A percentile compares a stretch with the other conserved stretches of the same genome.
phyloP scores from a whole-genome alignment of 345 rosid species.

The Moricandia moricandioides region DNA sequence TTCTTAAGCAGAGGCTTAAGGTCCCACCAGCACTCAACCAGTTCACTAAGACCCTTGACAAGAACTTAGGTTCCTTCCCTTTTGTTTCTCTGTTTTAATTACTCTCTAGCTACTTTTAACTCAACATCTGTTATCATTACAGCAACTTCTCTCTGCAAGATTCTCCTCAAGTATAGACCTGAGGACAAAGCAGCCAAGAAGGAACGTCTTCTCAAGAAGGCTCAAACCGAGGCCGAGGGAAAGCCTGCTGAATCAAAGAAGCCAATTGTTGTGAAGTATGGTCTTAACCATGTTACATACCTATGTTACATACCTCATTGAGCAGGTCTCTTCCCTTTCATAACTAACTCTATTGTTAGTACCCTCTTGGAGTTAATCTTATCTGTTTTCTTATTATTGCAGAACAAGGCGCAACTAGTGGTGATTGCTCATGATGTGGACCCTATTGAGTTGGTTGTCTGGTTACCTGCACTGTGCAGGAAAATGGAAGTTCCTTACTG shows the following conservation, averaged over 20 bases:
- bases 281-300: slow-evolving; percentile 60
- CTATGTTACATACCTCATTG: slow-evolving; percentile 61
- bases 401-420: slow-evolving; percentile 68
- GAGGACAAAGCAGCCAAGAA: slow-evolving; percentile 63
- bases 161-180: slow-evolving; percentile 59
- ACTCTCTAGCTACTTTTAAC: background rate
- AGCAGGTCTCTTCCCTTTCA: slow-evolving; percentile 43
- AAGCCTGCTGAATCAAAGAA: slow-evolving; percentile 53
- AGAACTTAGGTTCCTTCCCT: slow-evolving; percentile 52
- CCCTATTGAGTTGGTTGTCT: slow-evolving; percentile 74
- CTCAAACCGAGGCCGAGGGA: slow-evolving; percentile 62
- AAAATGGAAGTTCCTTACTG: slow-evolving; percentile 73
- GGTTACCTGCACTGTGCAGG: slow-evolving; percentile 74
- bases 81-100: background rate
- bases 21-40: slow-evolving; percentile 79
- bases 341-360: background rate
- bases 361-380: background rate
- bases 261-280: slow-evolving; percentile 59
- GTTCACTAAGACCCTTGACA: slow-evolving; percentile 85
- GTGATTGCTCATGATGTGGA: slow-evolving; percentile 81
- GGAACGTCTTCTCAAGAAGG: slow-evolving; percentile 55
- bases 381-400: background rate
- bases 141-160: slow-evolving; percentile 51
- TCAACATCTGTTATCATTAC: background rate
- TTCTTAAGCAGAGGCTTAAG: slow-evolving; percentile 71